Conservation (phyloP, 768 basidiomycete genomes). For the Boletus reticulatus region DNA sequence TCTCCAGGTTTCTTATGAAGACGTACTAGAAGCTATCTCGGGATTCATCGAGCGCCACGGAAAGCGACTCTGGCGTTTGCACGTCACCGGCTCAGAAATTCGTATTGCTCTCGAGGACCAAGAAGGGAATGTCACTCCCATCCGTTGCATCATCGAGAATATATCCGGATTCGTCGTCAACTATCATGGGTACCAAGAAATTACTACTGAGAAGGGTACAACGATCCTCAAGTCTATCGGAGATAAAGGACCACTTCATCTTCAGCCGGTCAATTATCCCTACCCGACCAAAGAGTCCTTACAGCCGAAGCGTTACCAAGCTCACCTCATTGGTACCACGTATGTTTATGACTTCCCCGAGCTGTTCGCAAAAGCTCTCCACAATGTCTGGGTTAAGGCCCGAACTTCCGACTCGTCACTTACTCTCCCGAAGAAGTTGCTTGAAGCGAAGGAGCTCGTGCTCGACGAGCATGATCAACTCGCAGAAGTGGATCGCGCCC, state of each 20-base stretch:
- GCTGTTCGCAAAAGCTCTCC: slow-evolving; percentile 94
- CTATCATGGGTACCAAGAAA: slow-evolving; percentile 97
- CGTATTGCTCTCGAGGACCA: slow-evolving; percentile 91
- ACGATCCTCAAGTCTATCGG: slow-evolving; percentile 98
- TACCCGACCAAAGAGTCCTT: slow-evolving; percentile 98
- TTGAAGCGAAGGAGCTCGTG: slow-evolving; percentile 88
- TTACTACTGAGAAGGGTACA: slow-evolving; percentile 92
- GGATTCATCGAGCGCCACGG: slow-evolving; percentile 99
- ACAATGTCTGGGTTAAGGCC: slow-evolving; percentile 85
- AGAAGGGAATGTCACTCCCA: slow-evolving; percentile 93
- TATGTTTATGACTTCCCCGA: slow-evolving; percentile 99
- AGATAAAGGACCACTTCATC: slow-evolving; percentile 93
- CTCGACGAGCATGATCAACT: slow-evolving; percentile 92
- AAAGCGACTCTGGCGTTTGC: slow-evolving; percentile 96
- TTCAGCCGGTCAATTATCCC: slow-evolving; percentile 89
- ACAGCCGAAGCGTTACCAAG: slow-evolving; percentile 98
- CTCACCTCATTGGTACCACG: slow-evolving; percentile 96
- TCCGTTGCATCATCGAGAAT: slow-evolving; percentile 98
- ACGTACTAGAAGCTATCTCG: slow-evolving; percentile 95
- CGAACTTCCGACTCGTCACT: slow-evolving; percentile 63
- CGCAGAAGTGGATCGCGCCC: slow-evolving; percentile 85
- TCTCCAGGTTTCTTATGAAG: slow-evolving; percentile 92
- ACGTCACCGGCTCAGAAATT: slow-evolving; percentile 97
- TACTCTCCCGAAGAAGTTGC: slow-evolving; percentile 69
- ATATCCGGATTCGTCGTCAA: slow-evolving; percentile 99